These are phyloP conservation scores for Anisodus tanguticus DNA, from an alignment of 257 asterid species.

Conservation along the genomic window DNA sequence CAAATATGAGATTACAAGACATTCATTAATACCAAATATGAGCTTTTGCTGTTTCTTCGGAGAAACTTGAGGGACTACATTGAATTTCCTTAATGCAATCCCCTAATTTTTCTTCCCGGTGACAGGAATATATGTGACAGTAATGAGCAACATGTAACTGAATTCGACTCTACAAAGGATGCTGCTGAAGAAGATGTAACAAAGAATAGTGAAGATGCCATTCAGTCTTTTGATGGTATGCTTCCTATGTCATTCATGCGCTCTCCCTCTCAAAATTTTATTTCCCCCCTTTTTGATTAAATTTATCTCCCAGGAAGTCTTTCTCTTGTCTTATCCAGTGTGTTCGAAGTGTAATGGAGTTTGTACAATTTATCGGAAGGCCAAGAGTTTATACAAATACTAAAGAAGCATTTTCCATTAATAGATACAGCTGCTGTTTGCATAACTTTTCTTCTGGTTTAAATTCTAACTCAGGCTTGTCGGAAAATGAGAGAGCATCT, in stretches of 20 bases:
- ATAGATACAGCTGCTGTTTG: conserved; percentile 1
- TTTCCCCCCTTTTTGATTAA: too few species aligned
- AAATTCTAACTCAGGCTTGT: conserved; percentile 50
- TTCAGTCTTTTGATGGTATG: conserved; percentile 59
- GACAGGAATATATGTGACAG: conserved; percentile 57
- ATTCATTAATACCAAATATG: neutral
- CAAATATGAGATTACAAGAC: neutral
- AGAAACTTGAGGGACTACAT: neutral
- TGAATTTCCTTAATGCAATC: neutral
- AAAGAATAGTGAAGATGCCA: conserved; percentile 51
- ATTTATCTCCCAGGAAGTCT: neutral
- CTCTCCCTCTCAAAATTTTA: neutral
- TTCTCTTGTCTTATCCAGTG: neutral
- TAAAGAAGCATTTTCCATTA: neutral
- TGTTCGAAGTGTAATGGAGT: neutral
- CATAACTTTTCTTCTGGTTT: neutral
- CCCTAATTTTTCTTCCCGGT: conserved; percentile 23
- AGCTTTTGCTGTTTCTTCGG: neutral
- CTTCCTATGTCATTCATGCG: neutral
- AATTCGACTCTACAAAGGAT: conserved; percentile 56
- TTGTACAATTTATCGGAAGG: neutral
- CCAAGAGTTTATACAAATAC: neutral
- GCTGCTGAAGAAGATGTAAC: conserved; percentile 63
- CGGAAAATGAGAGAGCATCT: conserved; percentile 58
- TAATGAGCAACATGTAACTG: conserved; percentile 40